Conservation (phyloP, 371 early-diverging fungal species). For the Chytridium lagenaria region DNA sequence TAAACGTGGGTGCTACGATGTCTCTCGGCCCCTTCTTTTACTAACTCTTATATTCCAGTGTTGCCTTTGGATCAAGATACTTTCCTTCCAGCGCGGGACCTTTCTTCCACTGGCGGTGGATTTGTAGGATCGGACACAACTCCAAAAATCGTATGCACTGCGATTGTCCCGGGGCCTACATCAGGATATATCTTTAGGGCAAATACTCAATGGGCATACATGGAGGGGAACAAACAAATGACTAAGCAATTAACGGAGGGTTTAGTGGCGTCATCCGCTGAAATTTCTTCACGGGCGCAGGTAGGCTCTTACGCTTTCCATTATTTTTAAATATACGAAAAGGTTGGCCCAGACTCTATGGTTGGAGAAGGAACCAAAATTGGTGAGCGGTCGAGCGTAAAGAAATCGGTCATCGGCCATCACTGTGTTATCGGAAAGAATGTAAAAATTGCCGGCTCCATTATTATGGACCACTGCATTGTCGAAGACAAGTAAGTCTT, state of each 20-base stretch:
- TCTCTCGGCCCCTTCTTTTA: neutral
- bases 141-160: slow-evolving; percentile 59
- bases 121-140: slow-evolving; percentile 27
- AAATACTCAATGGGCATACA: slow-evolving; percentile 82
- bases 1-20: slow-evolving; percentile 53
- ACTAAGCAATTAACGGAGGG: slow-evolving; percentile 62
- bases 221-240: slow-evolving; percentile 81
- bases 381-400: slow-evolving; percentile 88
- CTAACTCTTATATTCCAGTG: slow-evolving; percentile 20
- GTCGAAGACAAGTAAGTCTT: slow-evolving; percentile 78
- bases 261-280: slow-evolving; percentile 64
- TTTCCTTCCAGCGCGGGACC: slow-evolving; percentile 36
- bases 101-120: slow-evolving; percentile 39
- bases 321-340: neutral
- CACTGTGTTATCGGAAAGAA: slow-evolving; percentile 93
- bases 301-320: slow-evolving; percentile 12
- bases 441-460: slow-evolving; percentile 91
- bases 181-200: slow-evolving; percentile 71
- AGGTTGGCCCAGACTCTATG: slow-evolving; percentile 88
- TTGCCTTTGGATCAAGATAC: slow-evolving; percentile 35
- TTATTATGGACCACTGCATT: slow-evolving; percentile 93
- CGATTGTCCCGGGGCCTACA: slow-evolving; percentile 55
- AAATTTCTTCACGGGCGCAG: slow-evolving; percentile 70
- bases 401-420: slow-evolving; percentile 89
- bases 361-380: slow-evolving; percentile 89